These are phyloP conservation scores for Ligustrum vulgare DNA, from an alignment of 257 asterid species.

Conservation along the genomic window DNA sequence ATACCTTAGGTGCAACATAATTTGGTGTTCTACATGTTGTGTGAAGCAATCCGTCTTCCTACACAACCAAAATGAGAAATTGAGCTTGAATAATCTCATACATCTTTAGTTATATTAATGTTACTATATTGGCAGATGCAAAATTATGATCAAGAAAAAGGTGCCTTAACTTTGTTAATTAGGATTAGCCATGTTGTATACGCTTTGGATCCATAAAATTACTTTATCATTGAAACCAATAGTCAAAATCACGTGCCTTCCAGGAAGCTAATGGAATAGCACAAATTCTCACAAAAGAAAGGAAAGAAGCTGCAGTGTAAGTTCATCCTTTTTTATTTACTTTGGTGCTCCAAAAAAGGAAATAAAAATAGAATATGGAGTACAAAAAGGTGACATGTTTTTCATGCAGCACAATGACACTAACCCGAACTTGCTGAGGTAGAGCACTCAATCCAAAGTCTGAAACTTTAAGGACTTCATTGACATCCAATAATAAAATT, in stretches of 20 bases:
- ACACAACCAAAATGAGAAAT: no score
- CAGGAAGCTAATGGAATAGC: not conserved
- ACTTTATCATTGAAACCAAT: not conserved
- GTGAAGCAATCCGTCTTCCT: no score
- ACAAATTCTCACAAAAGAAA: not conserved
- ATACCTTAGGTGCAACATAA: no score
- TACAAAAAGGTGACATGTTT: not conserved
- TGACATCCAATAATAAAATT: slow-evolving; percentile 57
- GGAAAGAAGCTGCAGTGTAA: not conserved
- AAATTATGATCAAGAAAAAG: not conserved
- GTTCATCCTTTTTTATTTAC: not conserved
- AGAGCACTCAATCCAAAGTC: slow-evolving; percentile 79
- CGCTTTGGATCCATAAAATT: not conserved
- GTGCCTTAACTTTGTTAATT: not conserved
- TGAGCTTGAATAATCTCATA: not conserved
- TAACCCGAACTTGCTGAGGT: slow-evolving; percentile 74
- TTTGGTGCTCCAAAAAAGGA: not conserved
- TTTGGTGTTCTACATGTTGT: no score
- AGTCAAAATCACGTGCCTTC: not conserved
- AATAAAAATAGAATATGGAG: not conserved
- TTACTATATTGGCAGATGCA: not conserved
- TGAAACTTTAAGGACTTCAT: slow-evolving; percentile 60
- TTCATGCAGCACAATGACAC: slow-evolving; percentile 13
- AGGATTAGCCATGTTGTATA: not conserved
- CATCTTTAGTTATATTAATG: not conserved